phyloP scores from a whole-genome alignment of 495 filamentous ascomycete genomes.

The Penicillium coffeae region DNA sequence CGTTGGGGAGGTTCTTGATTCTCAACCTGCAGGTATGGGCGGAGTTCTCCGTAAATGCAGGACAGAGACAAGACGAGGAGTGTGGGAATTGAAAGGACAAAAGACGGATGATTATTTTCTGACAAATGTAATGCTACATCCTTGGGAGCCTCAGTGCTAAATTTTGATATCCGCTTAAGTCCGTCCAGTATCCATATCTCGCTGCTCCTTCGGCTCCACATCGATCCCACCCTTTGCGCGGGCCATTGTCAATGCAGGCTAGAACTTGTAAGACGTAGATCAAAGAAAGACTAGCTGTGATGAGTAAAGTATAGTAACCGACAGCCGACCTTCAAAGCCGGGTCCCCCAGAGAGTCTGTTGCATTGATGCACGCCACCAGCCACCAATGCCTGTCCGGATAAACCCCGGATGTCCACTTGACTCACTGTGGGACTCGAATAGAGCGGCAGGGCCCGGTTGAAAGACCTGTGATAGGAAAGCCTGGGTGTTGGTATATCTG shows the following conservation, averaged over 20 bases:
- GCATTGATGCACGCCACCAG: background rate
- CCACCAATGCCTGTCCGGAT: background rate
- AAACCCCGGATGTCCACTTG: slow-evolving; percentile 1
- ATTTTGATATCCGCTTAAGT: slow-evolving; percentile 1
- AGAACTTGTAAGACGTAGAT: no score
- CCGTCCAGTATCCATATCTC: background rate
- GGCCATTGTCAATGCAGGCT: no score
- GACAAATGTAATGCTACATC: background rate
- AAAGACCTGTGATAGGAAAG: background rate
- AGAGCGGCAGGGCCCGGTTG: background rate
- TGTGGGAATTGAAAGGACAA: background rate
- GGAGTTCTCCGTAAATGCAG: no score
- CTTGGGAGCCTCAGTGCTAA: background rate
- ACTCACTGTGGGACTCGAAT: background rate
- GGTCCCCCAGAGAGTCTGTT: background rate
- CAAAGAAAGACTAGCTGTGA: background rate
- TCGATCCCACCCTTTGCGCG: background rate
- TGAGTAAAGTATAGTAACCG: background rate
- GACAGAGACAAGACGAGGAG: background rate
- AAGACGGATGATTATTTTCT: background rate
- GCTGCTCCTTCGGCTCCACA: slow-evolving; percentile 7
- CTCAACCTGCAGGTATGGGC: no score
- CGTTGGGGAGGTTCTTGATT: background rate
- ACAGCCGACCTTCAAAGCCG: background rate
- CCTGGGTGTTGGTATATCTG: no score